Base-by-base conservation (phyloP, 2,329 filamentous ascomycete species). In the Neonectria neomacrospora region DNA sequence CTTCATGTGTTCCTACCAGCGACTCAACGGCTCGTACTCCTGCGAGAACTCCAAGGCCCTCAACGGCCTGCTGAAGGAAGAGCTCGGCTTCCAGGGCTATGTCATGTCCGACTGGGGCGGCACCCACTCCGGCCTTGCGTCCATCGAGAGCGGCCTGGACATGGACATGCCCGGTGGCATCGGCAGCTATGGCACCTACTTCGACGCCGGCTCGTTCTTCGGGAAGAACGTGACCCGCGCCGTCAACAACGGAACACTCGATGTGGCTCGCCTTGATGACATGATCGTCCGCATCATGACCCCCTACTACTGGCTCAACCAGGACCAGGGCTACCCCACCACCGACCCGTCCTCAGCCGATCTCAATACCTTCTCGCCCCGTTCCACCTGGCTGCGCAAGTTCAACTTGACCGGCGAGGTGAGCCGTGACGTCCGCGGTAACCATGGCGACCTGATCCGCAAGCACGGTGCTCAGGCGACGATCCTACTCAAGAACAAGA, bases 401-500 rank as follows among this genome's bases (percentile, higher is more conserved):
- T 80, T 72, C 65, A 79, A 79, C 64, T 67, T 80, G 54, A 88
- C 82, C 0, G 85, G 86, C 2, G 82, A 87, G 65, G 76, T 79
- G 8, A 87, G 88, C 70, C 83, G 72, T 61, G 79, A 81, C 41
- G 80, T 81, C 55, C 83, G 84, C 0, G 86, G 82, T 20, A 81
- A 89, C 69, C 85, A 89, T 34, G 86, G 81, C 5, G 75, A 81
- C 1, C 74, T 89, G 5, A 81, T 87, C 67, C 81, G 86, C 53
- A 86, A 85, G 82, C 84, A 89, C 68, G 83, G 75, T 16, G 75
- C 78, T 14, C 78, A 76, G 61, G 90, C 90, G 20, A 90, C 86
- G 12, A 87, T 93, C 16, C 83, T 95, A 2, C 81, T 95, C 64
- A 95, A 94, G 83, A 94, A 94, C 78, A 80, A 80, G 30, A 83